These are phyloP conservation scores for Arthrobotrys megalospora DNA, from an alignment of 2,329 filamentous ascomycete species.

Conservation along the genomic window DNA sequence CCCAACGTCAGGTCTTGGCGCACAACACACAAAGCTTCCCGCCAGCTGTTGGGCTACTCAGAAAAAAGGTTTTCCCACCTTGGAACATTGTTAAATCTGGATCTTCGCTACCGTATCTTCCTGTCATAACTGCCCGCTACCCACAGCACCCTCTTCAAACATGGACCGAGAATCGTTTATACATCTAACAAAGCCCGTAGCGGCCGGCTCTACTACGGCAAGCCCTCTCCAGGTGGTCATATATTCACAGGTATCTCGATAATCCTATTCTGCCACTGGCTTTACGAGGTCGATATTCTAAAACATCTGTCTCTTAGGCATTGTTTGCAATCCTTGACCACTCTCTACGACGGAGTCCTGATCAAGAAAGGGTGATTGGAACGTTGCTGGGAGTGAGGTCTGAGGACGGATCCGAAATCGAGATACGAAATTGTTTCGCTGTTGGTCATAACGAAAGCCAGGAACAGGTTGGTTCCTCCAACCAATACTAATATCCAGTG, in stretches of 20 bases:
- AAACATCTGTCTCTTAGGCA: slow-evolving; percentile 69
- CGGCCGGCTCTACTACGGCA: slow-evolving; percentile 60
- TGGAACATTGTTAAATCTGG: slow-evolving; percentile 1
- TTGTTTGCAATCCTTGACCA: slow-evolving; percentile 90
- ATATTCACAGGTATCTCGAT: slow-evolving; percentile 86
- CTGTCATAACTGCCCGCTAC: background rate
- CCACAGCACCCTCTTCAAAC: background rate
- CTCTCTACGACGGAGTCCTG: slow-evolving; percentile 89
- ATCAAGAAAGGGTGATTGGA: slow-evolving; percentile 96
- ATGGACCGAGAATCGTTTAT: slow-evolving; percentile 61
- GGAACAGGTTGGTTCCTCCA: slow-evolving; percentile 75
- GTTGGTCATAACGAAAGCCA: slow-evolving; percentile 98
- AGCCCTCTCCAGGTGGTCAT: slow-evolving; percentile 94
- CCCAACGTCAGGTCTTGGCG: slow-evolving; percentile 1
- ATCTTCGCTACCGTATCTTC: slow-evolving; percentile 1
- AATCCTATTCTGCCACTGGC: slow-evolving; percentile 6
- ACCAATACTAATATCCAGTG: background rate
- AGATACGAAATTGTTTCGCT: slow-evolving; percentile 96
- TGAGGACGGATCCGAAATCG: slow-evolving; percentile 96
- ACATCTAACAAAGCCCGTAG: slow-evolving; percentile 50
- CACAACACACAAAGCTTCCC: slow-evolving; percentile 1
- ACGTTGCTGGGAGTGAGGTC: slow-evolving; percentile 92
- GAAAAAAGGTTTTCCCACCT: slow-evolving; percentile 27
- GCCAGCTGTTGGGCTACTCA: background rate
- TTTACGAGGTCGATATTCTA: slow-evolving; percentile 45